Evolutionary conservation across 2,329 filamentous ascomycete genomes (phyloP).

Genomic region (Dothiorella sarmentorum): DNA sequence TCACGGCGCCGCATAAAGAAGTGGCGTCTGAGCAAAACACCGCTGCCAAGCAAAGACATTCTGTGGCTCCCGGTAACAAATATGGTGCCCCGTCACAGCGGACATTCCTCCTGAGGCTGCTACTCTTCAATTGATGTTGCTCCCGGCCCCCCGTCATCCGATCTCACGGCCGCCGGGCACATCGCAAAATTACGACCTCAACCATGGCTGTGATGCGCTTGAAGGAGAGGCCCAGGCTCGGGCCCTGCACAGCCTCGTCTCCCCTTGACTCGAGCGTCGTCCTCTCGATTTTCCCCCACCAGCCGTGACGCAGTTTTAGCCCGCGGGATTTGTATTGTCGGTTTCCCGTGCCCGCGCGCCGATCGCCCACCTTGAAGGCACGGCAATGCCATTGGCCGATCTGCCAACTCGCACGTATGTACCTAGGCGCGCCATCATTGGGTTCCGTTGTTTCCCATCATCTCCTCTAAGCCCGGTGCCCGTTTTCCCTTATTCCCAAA

Average conservation of each 20-base stretch:
- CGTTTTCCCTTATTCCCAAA: constrained; percentile 10
- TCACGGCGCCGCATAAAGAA: constrained; percentile 10
- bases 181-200: constrained; percentile 9
- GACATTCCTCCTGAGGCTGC: constrained; percentile 12
- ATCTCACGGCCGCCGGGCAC: constrained; percentile 6
- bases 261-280: constrained; percentile 2
- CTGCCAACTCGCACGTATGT: background rate
- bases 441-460: background rate
- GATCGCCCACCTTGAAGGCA: constrained; percentile 4
- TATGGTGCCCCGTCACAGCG: background rate
- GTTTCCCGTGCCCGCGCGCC: constrained; percentile 2
- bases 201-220: constrained; percentile 11
- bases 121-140: background rate
- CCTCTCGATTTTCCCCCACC: background rate
- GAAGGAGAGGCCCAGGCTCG: constrained; percentile 6
- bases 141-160: constrained; percentile 7
- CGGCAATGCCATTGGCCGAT: background rate
- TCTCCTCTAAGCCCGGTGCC: no score
- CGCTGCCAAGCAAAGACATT: constrained; percentile 11
- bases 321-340: constrained; percentile 6
- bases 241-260: constrained; percentile 12
- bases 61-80: constrained; percentile 14
- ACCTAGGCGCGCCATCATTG: background rate
- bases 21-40: no score
- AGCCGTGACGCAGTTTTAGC: constrained; percentile 12